Evolutionary conservation across 2,329 filamentous ascomycete species (phyloP).

Genomic region (Colletotrichum godetiae): DNA sequence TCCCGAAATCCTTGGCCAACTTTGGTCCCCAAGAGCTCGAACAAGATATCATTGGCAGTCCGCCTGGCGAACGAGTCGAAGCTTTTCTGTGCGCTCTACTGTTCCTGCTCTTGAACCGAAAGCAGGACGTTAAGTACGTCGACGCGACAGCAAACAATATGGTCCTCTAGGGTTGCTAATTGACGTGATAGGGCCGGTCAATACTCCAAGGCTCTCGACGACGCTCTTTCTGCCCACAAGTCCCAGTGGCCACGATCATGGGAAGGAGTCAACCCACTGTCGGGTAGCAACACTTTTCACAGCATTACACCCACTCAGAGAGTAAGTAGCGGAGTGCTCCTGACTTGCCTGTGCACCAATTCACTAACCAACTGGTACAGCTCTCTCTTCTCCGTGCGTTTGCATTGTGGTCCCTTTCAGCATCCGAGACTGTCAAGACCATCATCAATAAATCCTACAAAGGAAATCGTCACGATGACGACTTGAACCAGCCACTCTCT

Average conservation of each 20-base stretch:
- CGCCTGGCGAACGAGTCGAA: slow-evolving; percentile 88
- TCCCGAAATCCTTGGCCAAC: slow-evolving; percentile 87
- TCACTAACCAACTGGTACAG: slow-evolving; percentile 57
- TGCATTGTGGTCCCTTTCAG: slow-evolving; percentile 88
- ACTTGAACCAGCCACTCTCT: slow-evolving; percentile 85
- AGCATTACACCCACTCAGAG: slow-evolving; percentile 84
- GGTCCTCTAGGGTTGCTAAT: slow-evolving; percentile 10
- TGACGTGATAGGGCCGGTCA: slow-evolving; percentile 78
- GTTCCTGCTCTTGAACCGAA: slow-evolving; percentile 90
- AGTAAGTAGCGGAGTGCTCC: slow-evolving; percentile 61
- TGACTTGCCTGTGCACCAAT: not conserved
- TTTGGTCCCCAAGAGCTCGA: slow-evolving; percentile 97
- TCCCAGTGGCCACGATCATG: slow-evolving; percentile 89
- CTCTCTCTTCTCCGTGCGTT: slow-evolving; percentile 85
- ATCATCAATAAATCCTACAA: slow-evolving; percentile 92
- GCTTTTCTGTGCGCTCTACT: slow-evolving; percentile 90
- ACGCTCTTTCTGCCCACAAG: slow-evolving; percentile 87
- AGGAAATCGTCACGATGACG: slow-evolving; percentile 82
- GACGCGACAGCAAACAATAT: not conserved
- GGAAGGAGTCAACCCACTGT: slow-evolving; percentile 85
- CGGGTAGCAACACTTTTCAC: slow-evolving; percentile 83
- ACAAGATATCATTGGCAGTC: slow-evolving; percentile 79
- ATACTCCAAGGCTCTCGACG: slow-evolving; percentile 92
- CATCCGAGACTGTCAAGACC: slow-evolving; percentile 83
- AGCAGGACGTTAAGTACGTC: slow-evolving; percentile 97